These are phyloP conservation scores for Backusella sp. DNA, from an alignment of 192 early-diverging fungal genomes.

Conservation along the genomic window DNA sequence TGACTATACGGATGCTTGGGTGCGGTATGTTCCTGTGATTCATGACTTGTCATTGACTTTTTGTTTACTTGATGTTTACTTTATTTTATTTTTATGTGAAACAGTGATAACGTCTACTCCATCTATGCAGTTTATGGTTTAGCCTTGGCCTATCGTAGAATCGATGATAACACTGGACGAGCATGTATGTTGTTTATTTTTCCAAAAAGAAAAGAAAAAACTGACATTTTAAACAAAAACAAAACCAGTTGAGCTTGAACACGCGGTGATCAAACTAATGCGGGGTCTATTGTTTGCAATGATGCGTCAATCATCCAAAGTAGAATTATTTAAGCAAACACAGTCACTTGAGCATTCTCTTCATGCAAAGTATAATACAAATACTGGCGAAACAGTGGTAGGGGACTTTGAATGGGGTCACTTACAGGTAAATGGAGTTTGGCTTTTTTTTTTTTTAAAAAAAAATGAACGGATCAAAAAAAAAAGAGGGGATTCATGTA, in stretches of 20 bases:
- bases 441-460: no score
- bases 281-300: slow-evolving; percentile 75
- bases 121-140: slow-evolving; percentile 81
- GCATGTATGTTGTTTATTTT: slow-evolving; percentile 53
- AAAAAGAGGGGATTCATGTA: background rate
- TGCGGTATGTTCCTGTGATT: slow-evolving; percentile 51
- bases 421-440: slow-evolving; percentile 47
- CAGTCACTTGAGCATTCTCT: slow-evolving; percentile 69
- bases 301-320: slow-evolving; percentile 81
- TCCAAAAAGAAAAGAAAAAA: background rate
- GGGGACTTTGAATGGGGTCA: slow-evolving; percentile 86
- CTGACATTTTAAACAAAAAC: background rate
- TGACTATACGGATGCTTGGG: slow-evolving; percentile 85
- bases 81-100: background rate
- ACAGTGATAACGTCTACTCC: slow-evolving; percentile 84
- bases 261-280: slow-evolving; percentile 84
- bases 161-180: slow-evolving; percentile 78
- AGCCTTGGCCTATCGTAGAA: slow-evolving; percentile 75
- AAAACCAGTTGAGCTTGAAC: slow-evolving; percentile 70
- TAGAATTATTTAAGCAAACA: slow-evolving; percentile 78
- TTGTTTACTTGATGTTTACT: background rate
- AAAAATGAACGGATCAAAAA: background rate
- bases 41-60: background rate
- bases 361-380: slow-evolving; percentile 87
- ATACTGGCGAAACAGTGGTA: slow-evolving; percentile 81